Evolutionary conservation across 208 protist species (phyloP).

Genomic region (Kentomonas sorsogonicus): DNA sequence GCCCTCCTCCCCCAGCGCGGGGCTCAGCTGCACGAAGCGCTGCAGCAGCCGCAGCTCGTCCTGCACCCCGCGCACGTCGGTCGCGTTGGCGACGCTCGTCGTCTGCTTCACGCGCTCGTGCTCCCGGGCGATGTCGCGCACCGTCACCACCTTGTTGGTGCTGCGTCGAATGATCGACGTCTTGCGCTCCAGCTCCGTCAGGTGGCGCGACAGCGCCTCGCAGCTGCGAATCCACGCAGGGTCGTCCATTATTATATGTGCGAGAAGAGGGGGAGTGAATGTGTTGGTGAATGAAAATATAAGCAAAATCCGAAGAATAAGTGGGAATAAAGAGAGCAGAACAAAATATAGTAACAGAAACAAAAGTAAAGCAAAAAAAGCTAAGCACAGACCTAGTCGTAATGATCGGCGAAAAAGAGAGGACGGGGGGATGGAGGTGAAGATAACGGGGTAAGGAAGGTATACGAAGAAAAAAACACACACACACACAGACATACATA

Average conservation of each 20-base stretch:
- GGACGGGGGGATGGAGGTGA: no score
- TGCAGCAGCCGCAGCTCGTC: slow-evolving; percentile 65
- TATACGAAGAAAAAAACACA: no score
- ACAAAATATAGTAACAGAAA: neutral
- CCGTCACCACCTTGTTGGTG: slow-evolving; percentile 63
- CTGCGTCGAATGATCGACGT: slow-evolving; percentile 60
- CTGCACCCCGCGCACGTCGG: slow-evolving; percentile 69
- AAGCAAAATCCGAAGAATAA: neutral
- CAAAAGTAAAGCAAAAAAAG: neutral
- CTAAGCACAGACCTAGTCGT: no score
- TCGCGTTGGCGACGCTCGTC: slow-evolving; percentile 40
- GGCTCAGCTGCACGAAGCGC: slow-evolving; percentile 66
- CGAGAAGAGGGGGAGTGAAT: neutral
- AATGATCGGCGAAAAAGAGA: no score
- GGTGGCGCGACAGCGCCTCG: slow-evolving; percentile 44
- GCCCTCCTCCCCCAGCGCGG: slow-evolving; percentile 48
- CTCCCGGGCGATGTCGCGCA: slow-evolving; percentile 64
- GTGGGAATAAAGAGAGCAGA: neutral
- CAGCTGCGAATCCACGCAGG: slow-evolving; percentile 72
- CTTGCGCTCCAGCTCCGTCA: slow-evolving; percentile 60
- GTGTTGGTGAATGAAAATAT: slow-evolving; percentile 8
- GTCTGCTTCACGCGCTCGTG: slow-evolving; percentile 66
- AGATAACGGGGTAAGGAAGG: no score
- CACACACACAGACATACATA: neutral
- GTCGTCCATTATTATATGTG: slow-evolving; percentile 41